A percentile compares a stretch with the other conserved stretches of the same genome.
phyloP scores from a whole-genome alignment of 257 asterid species.

The Plantago elongata region DNA sequence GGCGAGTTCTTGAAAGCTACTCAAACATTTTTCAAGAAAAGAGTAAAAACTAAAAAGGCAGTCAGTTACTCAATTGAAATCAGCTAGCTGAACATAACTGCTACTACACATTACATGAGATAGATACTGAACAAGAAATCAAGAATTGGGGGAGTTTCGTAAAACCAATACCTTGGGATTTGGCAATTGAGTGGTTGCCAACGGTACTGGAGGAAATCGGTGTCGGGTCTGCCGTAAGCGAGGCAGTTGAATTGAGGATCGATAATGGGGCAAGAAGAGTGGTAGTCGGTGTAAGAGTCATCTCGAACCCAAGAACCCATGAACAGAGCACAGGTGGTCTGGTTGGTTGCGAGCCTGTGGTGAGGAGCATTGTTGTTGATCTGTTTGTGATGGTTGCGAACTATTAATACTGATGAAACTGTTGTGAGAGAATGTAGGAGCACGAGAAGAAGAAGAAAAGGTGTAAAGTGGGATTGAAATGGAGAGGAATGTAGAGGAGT shows the following conservation, averaged over 20 bases:
- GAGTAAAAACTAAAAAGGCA: too few species aligned
- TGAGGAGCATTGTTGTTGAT: conserved; percentile 26
- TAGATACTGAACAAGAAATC: too few species aligned
- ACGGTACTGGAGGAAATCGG: conserved; percentile 75
- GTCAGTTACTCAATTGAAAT: too few species aligned
- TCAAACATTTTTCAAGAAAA: too few species aligned
- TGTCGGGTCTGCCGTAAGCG: conserved; percentile 81
- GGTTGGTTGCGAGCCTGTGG: conserved; percentile 46
- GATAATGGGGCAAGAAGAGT: conserved; percentile 57
- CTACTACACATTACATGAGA: too few species aligned
- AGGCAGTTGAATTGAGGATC: conserved; percentile 81
- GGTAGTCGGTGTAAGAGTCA: conserved; percentile 57
- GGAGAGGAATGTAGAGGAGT: conserved; percentile 20
- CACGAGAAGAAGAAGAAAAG: conserved; percentile 26
- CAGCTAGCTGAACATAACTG: too few species aligned
- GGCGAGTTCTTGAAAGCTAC: too few species aligned
- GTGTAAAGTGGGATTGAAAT: conserved; percentile 24
- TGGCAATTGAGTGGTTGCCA: conserved; percentile 87
- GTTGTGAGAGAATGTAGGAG: conserved; percentile 16
- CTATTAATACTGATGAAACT: conserved; percentile 46
- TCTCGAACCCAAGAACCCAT: conserved; percentile 79
- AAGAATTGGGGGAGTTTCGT: too few species aligned
- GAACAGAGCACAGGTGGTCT: conserved; percentile 56
- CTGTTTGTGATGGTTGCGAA: conserved; percentile 35
- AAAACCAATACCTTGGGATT: conserved; percentile 53